Evolutionary conservation across 345 rosid species (phyloP).

Genomic region (Passiflora organensis): DNA sequence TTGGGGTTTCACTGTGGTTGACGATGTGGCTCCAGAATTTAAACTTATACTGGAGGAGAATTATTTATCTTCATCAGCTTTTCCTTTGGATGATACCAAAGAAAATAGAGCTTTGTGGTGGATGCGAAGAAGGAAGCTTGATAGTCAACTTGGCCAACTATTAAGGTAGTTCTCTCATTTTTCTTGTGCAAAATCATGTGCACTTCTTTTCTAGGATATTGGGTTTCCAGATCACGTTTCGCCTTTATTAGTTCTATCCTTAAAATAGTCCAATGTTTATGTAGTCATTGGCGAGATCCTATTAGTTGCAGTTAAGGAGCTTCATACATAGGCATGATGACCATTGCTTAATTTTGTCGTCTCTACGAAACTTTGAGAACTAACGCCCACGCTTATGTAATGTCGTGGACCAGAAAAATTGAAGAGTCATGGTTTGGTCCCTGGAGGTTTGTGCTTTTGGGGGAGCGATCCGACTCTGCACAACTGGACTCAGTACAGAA

Average conservation of each 20-base stretch:
- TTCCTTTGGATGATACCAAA: constrained; percentile 50
- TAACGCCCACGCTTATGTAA: constrained; percentile 8
- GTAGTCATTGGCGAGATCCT: too few species aligned
- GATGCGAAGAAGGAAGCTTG: constrained; percentile 69
- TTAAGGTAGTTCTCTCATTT: constrained; percentile 42
- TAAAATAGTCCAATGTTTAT: too few species aligned
- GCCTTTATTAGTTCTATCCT: constrained; percentile 1
- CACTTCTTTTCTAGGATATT: not conserved
- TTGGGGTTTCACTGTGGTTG: constrained; percentile 64
- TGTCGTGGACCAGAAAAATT: constrained; percentile 42
- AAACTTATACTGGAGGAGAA: constrained; percentile 72
- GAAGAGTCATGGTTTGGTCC: constrained; percentile 92
- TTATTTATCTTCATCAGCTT: constrained; percentile 46
- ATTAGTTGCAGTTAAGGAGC: too few species aligned
- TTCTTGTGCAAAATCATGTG: too few species aligned
- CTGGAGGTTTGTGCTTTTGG: constrained; percentile 67
- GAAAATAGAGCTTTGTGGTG: constrained; percentile 64
- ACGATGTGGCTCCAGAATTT: constrained; percentile 74
- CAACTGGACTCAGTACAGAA: constrained; percentile 39
- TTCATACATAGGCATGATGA: too few species aligned
- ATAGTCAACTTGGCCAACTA: constrained; percentile 57
- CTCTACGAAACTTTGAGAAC: too few species aligned
- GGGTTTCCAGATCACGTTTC: not conserved
- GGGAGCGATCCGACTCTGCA: constrained; percentile 46
- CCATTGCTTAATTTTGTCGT: too few species aligned